Evolutionary conservation across 2,329 filamentous ascomycete species (phyloP), one percentile per base, ranked within the genome.

Genomic region (Xylaria sp.): DNA sequence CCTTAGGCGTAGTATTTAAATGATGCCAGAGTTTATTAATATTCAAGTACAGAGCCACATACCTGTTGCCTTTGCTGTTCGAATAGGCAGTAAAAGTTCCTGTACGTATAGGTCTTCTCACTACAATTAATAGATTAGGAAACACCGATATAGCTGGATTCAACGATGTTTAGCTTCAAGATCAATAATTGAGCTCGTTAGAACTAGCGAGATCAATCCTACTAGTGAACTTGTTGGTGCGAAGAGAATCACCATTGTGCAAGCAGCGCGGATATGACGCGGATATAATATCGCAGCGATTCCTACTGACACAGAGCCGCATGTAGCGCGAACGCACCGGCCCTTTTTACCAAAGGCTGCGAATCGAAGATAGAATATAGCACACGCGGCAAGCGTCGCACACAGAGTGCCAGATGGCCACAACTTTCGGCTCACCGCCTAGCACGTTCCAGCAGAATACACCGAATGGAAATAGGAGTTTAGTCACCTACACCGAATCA

Each of bases 401-500:
- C 39, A 14, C 17, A 17, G 39, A 42, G 11, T 5, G 12, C 14
- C 1, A 11, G 24, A 36, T n/a, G 3, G 30, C 27, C 11, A 24
- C 57, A 5, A 36, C 11, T n/a, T n/a, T 39, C 11, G 8, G 56
- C 56, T 60, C 45, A 60, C 57, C 19, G 24, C 42, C 30, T 60
- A 21, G 14, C 48, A 12, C n/a, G 3, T 14, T 48, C 39, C 8
- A 59, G 17, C 2, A 5, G 39, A 17, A 14, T 42, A 42, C 39
- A 34, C 27, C 24, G 42, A 50, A n/a, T 17, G 17, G 56, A 11
- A 36, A 4, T n/a, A 34, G 39, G 9, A n/a, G 11, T 47, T 30
- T 47, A 32, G 24, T 12, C 27, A 34, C 21, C 32, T 4, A 27
- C 32, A 3, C 45, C 45, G 12, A 50, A 24, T 42, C 14, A 2